Evolutionary conservation across 1,284 basidiomycete species (phyloP), one percentile per base, ranked within the genome.

Genomic region (Crucibulum cyathiforme): DNA sequence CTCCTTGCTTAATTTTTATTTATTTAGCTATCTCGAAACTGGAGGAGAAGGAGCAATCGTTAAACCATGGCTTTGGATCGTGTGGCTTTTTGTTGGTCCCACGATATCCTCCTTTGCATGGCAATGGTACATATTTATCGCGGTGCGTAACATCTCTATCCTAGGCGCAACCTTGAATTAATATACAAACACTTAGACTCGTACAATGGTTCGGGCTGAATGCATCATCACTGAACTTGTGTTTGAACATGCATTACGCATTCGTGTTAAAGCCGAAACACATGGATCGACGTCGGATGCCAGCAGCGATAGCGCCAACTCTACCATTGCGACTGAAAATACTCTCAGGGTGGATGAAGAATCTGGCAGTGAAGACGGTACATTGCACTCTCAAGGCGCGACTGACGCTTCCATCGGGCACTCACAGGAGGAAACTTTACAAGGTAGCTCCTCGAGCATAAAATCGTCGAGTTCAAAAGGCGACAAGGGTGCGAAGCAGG

Each of bases 191-290:
- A 34, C 36, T 10, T 46, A 77, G 70, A 85, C 81, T 2, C 73
- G 79, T n/a, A 76, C 77, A 9, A 73, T 86, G 8, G 84, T 88
- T 13, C 82, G 84, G 47, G 69, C 75, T 4, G 87, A 92, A 71
- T 81, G 82, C 1, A 82, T 93, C 51, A 75, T 93, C 54, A 90
- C 88, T 0, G 84, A 90, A 64, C 79, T 91, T 1, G 73, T 92
- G 7, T 90, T 92, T 66, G 87, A 90, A 58, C 90, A 92, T 65
- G 79, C 89, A 9, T 77, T 92, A 2, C 82, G 89, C 41, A 84
- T 91, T 47, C 82, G 90, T 15, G 82, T 90, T 75, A 87, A 87
- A 64, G 80, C 84, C 1, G 83, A 86, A 64, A 70, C 73, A 8
- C 46, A 57, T 10, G 13, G 57, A 58, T n/a, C 12, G 35, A 7